phyloP scores from a whole-genome alignment of 345 rosid species.

The Fremontodendron californicum region DNA sequence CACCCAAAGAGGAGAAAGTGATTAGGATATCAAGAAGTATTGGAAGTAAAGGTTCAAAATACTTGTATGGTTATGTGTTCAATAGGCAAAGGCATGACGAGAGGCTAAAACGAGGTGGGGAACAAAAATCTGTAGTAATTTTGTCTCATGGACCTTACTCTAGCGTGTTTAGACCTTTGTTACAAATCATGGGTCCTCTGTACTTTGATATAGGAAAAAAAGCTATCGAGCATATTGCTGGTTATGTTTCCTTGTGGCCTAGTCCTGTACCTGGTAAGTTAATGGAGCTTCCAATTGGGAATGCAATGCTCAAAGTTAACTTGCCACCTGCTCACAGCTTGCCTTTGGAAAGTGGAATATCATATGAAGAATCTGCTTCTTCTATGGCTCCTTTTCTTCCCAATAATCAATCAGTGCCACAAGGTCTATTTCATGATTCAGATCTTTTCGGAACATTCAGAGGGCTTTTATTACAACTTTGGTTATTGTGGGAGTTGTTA shows the following conservation, averaged over 20 bases:
- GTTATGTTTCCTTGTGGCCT: conserved; percentile 92
- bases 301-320: conserved; percentile 79
- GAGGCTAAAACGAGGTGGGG: conserved; percentile 94
- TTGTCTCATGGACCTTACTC: conserved; percentile 78
- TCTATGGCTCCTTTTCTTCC: conserved; percentile 95
- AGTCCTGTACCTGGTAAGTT: conserved; percentile 73
- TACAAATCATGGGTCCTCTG: conserved; percentile 95
- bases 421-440: conserved; percentile 93
- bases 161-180: conserved; percentile 79
- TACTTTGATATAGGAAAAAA: conserved; percentile 79
- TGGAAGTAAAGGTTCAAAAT: conserved; percentile 23
- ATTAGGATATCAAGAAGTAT: conserved; percentile 15
- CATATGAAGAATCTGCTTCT: conserved; percentile 70
- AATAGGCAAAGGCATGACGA: conserved; percentile 97
- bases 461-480: conserved; percentile 82
- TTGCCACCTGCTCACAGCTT: conserved; percentile 89
- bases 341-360: conserved; percentile 59
- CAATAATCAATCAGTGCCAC: conserved; percentile 83
- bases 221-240: conserved; percentile 81
- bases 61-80: conserved; percentile 87
- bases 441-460: conserved; percentile 83
- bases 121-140: conserved; percentile 90
- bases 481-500: conserved; percentile 90
- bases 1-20: conserved; percentile 20
- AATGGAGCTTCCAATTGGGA: conserved; percentile 96